Base-by-base conservation (phyloP, 306 rosid species). In the Castanea sativa region DNA sequence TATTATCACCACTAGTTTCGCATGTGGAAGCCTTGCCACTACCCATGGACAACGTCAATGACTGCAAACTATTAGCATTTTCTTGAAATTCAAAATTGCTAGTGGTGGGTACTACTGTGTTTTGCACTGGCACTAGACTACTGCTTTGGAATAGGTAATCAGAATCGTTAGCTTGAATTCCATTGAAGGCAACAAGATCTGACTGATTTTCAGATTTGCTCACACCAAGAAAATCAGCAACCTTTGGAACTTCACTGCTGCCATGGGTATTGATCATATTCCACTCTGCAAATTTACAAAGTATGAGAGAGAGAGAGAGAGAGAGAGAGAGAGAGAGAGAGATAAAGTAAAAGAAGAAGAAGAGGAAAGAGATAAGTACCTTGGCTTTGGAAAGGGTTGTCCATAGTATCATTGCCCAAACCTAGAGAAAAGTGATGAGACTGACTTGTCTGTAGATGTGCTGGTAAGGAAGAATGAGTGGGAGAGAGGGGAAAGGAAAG, bases 171-270 rank as follows among this genome's bases (percentile, higher is more conserved):
- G 91, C 69, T 76, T 88, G 90, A 74, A 91, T 84, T 76, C 90
- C 91, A 23, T 89, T 86, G 58, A 78, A 82, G 12, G 88, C 84
- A 55, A 85, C 91, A 69, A 93, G 94, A 85, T 90, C 98, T 73
- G 96, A 77, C 58, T 93, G 91, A 73, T 89, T 90, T 30, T 91
- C 98, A 33, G 93, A 86, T 83, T 93, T 91, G 77, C 89, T 81
- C 79, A 91, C 98, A 13, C 99, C 99, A 9, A 96, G 96, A 84
- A 96, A 96, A 84, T 96, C 98, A n/a, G 99, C 99, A 21, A 96
- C 96, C 79, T 91, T 90, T 8, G 99, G 99, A 70, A 87, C 92
- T 30, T 93, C 96, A 38, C 78, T 80, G 79, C 79, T 80, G 18
- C 87, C 83, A 13, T 89, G 93, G 11, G 82, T 49, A 64, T 79